Base-by-base conservation (phyloP, 805 yeast species). In the Yamadazyma olivae region DNA sequence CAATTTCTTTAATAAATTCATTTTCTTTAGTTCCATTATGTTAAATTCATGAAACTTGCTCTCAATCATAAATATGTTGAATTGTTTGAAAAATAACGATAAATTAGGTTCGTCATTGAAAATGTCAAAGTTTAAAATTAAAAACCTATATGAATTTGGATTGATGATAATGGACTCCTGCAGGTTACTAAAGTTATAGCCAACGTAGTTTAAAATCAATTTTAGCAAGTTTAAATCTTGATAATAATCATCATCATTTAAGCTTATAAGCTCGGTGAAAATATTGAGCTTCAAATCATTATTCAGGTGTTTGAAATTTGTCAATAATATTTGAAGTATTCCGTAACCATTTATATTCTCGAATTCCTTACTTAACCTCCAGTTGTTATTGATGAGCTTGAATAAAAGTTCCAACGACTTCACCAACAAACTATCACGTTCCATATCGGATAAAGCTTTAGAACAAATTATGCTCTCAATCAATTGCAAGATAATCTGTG, bases 291-390 rank as follows among this genome's bases (percentile, higher is more conserved):
- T 13, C 17, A 30, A 26, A 1, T 27, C 16, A 16, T 36, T 28
- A 13, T 34, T 39, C 6, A 26, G 14, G 4, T 18, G 15, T 43
- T 62, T 67, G 48, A 76, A 78, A 18, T 70, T 59, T 27, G 70
- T 73, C 18, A 82, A 48, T 6, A 83, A 49, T 0, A 81, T 70
- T 0, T 75, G 70, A 1, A 83, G 50, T 3, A 81, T 67, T 17
- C 76, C 77, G 47, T 77, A 83, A 1, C 89, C 89, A 44, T 72
- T 74, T 3, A 65, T 61, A 13, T 70, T 62, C 45, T 80, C 86
- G 50, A 82, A 74, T 41, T 81, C 87, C 32, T 71, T 70, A 19
- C 66, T 55, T 35, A 72, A 58, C 27, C 79, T 61, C 72, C 81
- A 69, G 41, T 74, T 69, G 20, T 61, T 59, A n/a, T 62, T 53